These are phyloP conservation scores for Arthrinium puccinioides DNA, from an alignment of 2,329 filamentous ascomycete species.

Conservation along the genomic window DNA sequence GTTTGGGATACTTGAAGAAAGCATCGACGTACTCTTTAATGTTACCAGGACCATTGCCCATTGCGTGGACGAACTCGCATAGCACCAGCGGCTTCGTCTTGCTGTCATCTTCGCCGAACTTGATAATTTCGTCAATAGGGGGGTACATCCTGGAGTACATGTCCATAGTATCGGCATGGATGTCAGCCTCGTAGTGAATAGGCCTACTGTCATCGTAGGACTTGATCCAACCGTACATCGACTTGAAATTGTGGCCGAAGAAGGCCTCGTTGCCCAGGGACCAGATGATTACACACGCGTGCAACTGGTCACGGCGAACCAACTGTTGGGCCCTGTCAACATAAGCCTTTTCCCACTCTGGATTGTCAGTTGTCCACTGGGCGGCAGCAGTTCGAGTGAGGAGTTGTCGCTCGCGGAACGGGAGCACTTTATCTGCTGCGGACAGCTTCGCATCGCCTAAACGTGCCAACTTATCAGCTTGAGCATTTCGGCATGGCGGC, in stretches of 20 bases:
- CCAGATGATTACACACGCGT: constrained; percentile 60
- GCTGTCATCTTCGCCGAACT: constrained; percentile 26
- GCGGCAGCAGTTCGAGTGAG: constrained; percentile 28
- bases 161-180: constrained; percentile 46
- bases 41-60: constrained; percentile 62
- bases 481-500: neutral
- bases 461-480: neutral
- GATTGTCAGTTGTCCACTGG: constrained; percentile 48
- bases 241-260: constrained; percentile 54
- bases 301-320: constrained; percentile 57
- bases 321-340: constrained; percentile 57
- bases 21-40: constrained; percentile 57
- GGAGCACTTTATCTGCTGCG: constrained; percentile 17
- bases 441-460: constrained; percentile 21
- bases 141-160: constrained; percentile 59
- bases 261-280: constrained; percentile 62
- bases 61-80: constrained; percentile 47
- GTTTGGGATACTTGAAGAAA: constrained; percentile 47
- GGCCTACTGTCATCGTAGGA: constrained; percentile 45
- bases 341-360: constrained; percentile 52
- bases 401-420: constrained; percentile 21
- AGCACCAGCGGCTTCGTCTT: constrained; percentile 44
- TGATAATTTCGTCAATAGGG: constrained; percentile 31
- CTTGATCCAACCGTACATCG: constrained; percentile 57
- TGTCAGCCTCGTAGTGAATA: constrained; percentile 57